These are phyloP conservation scores for Talaromyces rugulosus DNA, from an alignment of 2,329 filamentous ascomycete species.

Conservation along the genomic window DNA sequence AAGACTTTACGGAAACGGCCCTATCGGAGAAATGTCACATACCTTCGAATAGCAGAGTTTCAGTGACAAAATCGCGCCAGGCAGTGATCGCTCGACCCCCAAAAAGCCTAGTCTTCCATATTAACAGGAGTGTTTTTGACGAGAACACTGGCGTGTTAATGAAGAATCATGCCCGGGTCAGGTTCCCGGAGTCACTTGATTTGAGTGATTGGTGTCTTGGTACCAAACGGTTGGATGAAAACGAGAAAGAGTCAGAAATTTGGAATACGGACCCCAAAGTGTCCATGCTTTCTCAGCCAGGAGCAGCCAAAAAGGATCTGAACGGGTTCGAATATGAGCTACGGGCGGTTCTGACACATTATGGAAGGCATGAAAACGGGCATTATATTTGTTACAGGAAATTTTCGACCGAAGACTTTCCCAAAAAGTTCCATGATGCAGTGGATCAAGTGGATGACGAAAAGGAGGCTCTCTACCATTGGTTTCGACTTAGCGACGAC, in stretches of 20 bases:
- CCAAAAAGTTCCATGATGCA: constrained; percentile 18
- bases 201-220: constrained; percentile 82
- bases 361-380: constrained; percentile 86
- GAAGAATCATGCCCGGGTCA: constrained; percentile 78
- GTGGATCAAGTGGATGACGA: constrained; percentile 29
- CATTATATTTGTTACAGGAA: constrained; percentile 92
- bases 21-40: constrained; percentile 63
- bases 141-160: constrained; percentile 71
- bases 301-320: constrained; percentile 48
- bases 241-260: constrained; percentile 51
- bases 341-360: constrained; percentile 80
- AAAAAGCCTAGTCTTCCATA: constrained; percentile 74
- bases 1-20: constrained; percentile 71
- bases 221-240: constrained; percentile 35
- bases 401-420: constrained; percentile 47
- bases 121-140: constrained; percentile 90
- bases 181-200: constrained; percentile 70
- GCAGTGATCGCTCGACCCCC: constrained; percentile 80
- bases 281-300: constrained; percentile 68
- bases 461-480: constrained; percentile 50
- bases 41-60: constrained; percentile 62
- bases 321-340: constrained; percentile 61
- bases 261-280: constrained; percentile 66
- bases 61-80: constrained; percentile 83
- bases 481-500: constrained; percentile 92